Percentiles rank a stretch among this genome's conserved stretches.
Conservation (phyloP, 495 filamentous ascomycete genomes). For the Podospora fimiseda region DNA sequence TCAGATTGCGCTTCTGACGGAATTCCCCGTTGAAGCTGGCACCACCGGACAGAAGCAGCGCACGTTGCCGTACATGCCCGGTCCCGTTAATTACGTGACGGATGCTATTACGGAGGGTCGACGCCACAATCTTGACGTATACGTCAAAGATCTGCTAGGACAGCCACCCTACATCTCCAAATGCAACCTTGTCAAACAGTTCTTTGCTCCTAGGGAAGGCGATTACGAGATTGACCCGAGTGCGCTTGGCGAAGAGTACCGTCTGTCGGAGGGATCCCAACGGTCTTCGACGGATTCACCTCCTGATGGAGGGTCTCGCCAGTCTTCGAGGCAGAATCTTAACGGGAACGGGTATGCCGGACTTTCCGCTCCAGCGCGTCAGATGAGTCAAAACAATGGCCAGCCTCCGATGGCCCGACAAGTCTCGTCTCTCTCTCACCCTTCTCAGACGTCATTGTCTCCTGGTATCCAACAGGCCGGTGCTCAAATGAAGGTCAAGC, state of each 20-base stretch:
- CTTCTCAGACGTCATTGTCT: conserved; percentile 52
- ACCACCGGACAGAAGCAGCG: conserved; percentile 69
- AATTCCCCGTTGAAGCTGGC: conserved; percentile 90
- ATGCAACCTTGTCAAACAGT: conserved; percentile 74
- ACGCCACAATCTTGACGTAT: conserved; percentile 84
- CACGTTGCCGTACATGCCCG: conserved; percentile 95
- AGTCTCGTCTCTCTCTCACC: conserved; percentile 65
- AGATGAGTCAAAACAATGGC: conserved; percentile 48
- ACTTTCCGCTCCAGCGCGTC: conserved; percentile 51
- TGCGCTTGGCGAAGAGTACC: conserved; percentile 59
- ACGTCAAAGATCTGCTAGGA: conserved; percentile 82
- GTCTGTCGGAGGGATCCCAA: conserved; percentile 64
- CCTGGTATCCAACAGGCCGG: conserved; percentile 38
- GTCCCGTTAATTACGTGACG: conserved; percentile 94
- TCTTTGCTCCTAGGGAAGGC: conserved; percentile 83
- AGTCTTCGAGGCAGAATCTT: conserved; percentile 68
- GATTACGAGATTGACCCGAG: conserved; percentile 86
- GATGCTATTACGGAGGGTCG: conserved; percentile 93
- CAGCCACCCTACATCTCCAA: conserved; percentile 78
- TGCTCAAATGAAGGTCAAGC: conserved; percentile 78
- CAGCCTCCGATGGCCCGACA: conserved; percentile 61
- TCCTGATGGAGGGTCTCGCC: conserved; percentile 55
- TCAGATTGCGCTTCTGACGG: conserved; percentile 88
- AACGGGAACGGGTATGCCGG: conserved; percentile 45
- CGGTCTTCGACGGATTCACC: conserved; percentile 57